Evolutionary conservation across 306 rosid species (phyloP).

Genomic region (Astragalus membranaceus): DNA sequence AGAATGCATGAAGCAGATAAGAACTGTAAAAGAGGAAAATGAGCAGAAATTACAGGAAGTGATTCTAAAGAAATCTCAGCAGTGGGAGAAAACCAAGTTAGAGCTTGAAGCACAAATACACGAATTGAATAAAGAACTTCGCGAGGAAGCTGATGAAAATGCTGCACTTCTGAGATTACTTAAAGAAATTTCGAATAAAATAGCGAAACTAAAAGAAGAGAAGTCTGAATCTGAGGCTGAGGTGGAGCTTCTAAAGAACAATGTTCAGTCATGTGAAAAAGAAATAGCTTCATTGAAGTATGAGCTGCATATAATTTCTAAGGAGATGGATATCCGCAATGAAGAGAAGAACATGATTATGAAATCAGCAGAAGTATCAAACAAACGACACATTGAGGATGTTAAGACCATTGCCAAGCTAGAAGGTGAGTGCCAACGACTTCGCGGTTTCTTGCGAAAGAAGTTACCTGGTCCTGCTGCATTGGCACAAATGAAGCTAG

Average conservation of each 20-base stretch:
- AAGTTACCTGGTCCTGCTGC: constrained; percentile 97
- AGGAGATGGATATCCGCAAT: constrained; percentile 89
- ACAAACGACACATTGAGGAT: constrained; percentile 68
- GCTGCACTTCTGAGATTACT: constrained; percentile 66
- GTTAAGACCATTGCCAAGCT: constrained; percentile 66
- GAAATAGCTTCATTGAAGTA: constrained; percentile 74
- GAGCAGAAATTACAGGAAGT: constrained; percentile 78
- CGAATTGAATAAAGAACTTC: constrained; percentile 63
- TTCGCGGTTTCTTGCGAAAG: constrained; percentile 78
- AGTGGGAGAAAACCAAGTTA: constrained; percentile 64
- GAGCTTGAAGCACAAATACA: constrained; percentile 68
- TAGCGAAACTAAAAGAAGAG: constrained; percentile 62
- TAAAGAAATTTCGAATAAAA: constrained; percentile 67
- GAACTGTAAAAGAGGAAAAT: constrained; percentile 71
- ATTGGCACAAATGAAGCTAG: constrained; percentile 89
- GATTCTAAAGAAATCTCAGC: constrained; percentile 51
- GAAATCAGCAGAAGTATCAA: constrained; percentile 77
- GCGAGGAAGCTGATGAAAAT: constrained; percentile 50
- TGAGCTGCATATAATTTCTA: constrained; percentile 64
- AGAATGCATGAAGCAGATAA: constrained; percentile 80
- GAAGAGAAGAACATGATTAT: constrained; percentile 87
- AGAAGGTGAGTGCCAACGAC: constrained; percentile 84
- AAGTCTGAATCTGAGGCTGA: constrained; percentile 72
- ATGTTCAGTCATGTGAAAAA: constrained; percentile 61
- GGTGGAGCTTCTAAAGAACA: constrained; percentile 55